Base-by-base conservation (phyloP, 345 rosid genomes). In the Hevea brasiliensis region DNA sequence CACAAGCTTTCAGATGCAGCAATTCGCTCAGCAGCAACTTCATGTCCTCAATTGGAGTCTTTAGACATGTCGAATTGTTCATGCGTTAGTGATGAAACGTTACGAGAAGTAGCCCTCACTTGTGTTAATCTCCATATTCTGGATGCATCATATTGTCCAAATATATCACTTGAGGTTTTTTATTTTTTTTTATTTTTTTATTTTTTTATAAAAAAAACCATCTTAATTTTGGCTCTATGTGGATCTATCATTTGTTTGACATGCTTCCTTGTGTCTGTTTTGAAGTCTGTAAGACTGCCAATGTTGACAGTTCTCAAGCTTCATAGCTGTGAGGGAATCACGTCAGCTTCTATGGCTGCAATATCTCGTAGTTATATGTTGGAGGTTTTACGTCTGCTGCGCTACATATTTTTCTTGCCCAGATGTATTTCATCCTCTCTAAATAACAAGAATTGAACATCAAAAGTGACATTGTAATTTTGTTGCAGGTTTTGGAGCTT, bases 1-100 rank as follows among this genome's bases (percentile, higher is more conserved):
- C 96, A 92, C 87, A 92, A 91, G 83, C 93, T 95, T 80, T 81
- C 96, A 70, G 99, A 95, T 88, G 99, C 93, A 71, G 97, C 99
- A 57, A 88, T 92, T 65, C 94, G 98, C 58, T 88, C 95, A 10
- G 96, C 93, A 3, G 98, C 92, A 77, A 86, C 79, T 71, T 89
- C 97, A 26, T 95, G 97, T 73, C 91, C 96, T 67, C 96, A 80
- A 17, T 81, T 95, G 80, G 93, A 91, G 78, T 89, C 88, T 27
- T 79, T 95, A 75, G 99, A 95, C 68, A 90, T 95, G 92, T 89
- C 98, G 8, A 92, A 92, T 76, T 95, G 96, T 81, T 89, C 94
- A 27, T 92, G 97, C 72, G 97, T 90, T 76, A 95, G 96, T 74
- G 97, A 95, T 83, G 99, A 95, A 77, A 91, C 97, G 45, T 61